Evolutionary conservation across 768 basidiomycete species (phyloP).

Genomic region (Jaapia argillacea): DNA sequence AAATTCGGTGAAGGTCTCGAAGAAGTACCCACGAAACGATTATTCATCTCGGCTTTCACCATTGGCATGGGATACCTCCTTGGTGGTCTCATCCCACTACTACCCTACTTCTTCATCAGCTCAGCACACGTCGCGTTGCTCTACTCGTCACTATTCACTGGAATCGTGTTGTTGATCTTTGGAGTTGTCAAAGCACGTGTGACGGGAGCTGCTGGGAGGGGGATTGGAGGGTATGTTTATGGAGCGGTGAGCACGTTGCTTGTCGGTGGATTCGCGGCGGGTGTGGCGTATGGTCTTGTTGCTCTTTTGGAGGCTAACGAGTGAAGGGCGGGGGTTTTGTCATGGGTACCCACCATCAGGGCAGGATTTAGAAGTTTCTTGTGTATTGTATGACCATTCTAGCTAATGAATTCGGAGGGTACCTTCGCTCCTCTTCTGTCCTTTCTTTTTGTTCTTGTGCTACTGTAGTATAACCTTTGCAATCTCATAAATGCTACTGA

Average conservation of each 20-base stretch:
- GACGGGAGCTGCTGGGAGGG: conserved; percentile 65
- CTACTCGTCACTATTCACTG: conserved; percentile 74
- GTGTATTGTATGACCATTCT: too few species aligned
- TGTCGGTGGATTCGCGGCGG: conserved; percentile 88
- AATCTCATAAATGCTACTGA: too few species aligned
- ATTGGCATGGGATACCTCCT: conserved; percentile 92
- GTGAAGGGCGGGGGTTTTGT: too few species aligned
- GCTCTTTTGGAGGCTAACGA: conserved; percentile 38
- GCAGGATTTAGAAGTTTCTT: too few species aligned
- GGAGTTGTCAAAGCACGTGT: conserved; percentile 85
- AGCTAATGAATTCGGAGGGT: too few species aligned
- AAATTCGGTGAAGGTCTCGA: conserved; percentile 96
- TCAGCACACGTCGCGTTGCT: conserved; percentile 57
- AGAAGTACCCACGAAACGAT: conserved; percentile 75
- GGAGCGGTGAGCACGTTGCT: conserved; percentile 81
- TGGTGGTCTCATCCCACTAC: conserved; percentile 86
- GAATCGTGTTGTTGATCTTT: conserved; percentile 78
- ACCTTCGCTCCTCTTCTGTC: too few species aligned
- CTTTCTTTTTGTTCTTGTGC: too few species aligned
- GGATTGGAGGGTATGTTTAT: conserved; percentile 64
- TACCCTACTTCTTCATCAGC: conserved; percentile 87
- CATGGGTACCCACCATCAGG: too few species aligned
- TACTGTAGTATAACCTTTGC: too few species aligned
- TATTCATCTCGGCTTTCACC: conserved; percentile 88
- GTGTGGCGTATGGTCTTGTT: conserved; percentile 54